Evolutionary conservation across 1,139 yeast species (phyloP).

Genomic region (Zygoascus sp.): DNA sequence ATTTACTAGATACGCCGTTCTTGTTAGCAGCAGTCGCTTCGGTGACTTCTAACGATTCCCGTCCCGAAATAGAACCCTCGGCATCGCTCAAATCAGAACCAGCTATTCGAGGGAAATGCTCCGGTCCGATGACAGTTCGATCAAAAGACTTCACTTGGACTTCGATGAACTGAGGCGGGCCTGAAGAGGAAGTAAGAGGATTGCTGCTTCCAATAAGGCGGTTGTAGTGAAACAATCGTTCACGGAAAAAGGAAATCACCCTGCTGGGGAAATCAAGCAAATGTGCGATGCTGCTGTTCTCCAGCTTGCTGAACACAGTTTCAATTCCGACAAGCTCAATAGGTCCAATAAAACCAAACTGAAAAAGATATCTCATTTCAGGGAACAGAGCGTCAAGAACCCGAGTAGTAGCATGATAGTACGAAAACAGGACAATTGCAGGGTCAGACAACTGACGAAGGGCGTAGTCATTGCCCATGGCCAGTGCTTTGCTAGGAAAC

Average conservation of each 20-base stretch:
- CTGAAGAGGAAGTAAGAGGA: slow-evolving; percentile 30
- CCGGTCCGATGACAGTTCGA: slow-evolving; percentile 19
- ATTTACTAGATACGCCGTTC: slow-evolving; percentile 5
- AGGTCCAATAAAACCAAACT: slow-evolving; percentile 38
- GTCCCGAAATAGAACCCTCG: neutral
- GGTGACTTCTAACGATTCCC: neutral
- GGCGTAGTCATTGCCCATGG: slow-evolving; percentile 12
- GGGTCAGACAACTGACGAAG: slow-evolving; percentile 10
- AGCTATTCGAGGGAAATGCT: slow-evolving; percentile 21
- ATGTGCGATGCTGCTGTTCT: slow-evolving; percentile 16
- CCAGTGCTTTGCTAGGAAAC: slow-evolving; percentile 28
- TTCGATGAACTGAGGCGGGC: slow-evolving; percentile 27
- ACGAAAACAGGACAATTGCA: slow-evolving; percentile 30
- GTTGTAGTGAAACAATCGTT: slow-evolving; percentile 31
- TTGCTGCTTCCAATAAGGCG: slow-evolving; percentile 29
- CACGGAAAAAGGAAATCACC: slow-evolving; percentile 34
- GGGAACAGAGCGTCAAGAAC: slow-evolving; percentile 37
- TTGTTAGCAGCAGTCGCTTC: slow-evolving; percentile 1
- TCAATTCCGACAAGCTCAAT: slow-evolving; percentile 32
- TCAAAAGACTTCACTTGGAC: slow-evolving; percentile 27
- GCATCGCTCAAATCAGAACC: neutral
- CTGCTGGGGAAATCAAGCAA: slow-evolving; percentile 33
- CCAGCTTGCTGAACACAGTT: slow-evolving; percentile 17
- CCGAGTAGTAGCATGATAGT: slow-evolving; percentile 35
- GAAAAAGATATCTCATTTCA: slow-evolving; percentile 38